These are phyloP conservation scores for Aspergillus nidulans DNA, from an alignment of 495 filamentous ascomycete species.

Conservation along the genomic window DNA sequence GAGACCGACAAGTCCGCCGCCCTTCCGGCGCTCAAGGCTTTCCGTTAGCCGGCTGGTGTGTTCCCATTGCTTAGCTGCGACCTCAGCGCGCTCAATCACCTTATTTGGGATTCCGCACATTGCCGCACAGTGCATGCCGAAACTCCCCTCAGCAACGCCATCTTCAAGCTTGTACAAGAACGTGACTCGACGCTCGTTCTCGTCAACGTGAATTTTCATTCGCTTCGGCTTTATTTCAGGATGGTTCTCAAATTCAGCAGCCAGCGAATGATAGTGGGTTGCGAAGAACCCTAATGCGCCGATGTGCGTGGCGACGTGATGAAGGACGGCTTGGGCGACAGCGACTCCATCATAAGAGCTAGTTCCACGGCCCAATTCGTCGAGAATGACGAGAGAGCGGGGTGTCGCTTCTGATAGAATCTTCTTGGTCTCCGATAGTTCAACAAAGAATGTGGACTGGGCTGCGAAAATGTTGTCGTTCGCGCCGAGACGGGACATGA, in stretches of 20 bases:
- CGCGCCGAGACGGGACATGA: conserved; percentile 97
- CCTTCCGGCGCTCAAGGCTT: conserved; percentile 74
- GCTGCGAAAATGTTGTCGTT: conserved; percentile 99
- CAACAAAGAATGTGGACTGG: conserved; percentile 97
- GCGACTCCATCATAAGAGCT: conserved; percentile 93
- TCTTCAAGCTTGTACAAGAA: conserved; percentile 95
- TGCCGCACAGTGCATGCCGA: conserved; percentile 97
- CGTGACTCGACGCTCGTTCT: conserved; percentile 73
- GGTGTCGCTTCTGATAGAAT: conserved; percentile 94
- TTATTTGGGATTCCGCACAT: conserved; percentile 91
- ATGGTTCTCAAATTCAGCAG: conserved; percentile 81
- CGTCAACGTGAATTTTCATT: conserved; percentile 94
- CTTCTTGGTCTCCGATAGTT: conserved; percentile 96
- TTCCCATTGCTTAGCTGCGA: conserved; percentile 91
- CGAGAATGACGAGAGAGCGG: conserved; percentile 92
- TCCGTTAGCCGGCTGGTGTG: conserved; percentile 87
- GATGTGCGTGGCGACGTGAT: conserved; percentile 89
- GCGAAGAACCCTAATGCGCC: conserved; percentile 96
- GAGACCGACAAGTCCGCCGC: conserved; percentile 73
- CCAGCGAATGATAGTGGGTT: conserved; percentile 94
- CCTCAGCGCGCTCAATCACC: conserved; percentile 82
- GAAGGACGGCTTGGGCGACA: conserved; percentile 92
- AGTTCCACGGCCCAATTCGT: conserved; percentile 94
- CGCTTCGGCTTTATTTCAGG: conserved; percentile 80
- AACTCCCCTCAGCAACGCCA: conserved; percentile 94